Base-by-base conservation (phyloP, 441 rosid species). In the Mallotus japonicus region DNA sequence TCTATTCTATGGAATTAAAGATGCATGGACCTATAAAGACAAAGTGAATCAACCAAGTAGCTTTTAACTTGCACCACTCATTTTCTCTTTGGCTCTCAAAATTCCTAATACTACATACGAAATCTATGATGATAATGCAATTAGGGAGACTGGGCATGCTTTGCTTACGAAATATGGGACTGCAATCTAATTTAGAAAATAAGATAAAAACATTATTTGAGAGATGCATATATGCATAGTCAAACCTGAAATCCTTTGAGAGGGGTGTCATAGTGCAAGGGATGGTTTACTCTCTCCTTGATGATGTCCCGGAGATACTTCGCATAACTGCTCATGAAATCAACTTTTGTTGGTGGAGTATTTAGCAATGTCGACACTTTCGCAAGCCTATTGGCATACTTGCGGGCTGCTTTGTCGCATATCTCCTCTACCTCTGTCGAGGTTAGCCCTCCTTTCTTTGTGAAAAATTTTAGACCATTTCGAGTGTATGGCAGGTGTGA, bases 401-500 rank as follows among this genome's bases (percentile, higher is more conserved):
- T 94, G 0, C 80, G 75, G 0, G 95, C 95, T 7, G 99, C 99
- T 75, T 74, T 75, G 70, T 77, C 88, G 47, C 97, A 94, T 53
- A 94, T 87, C 73, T 90, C 87, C 86, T 88, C 99, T 77, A 94
- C 97, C 76, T 90, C 92, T 5, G 85, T 76, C 12, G 97, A 92
- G 5, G 95, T 90, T 70, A 94, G 73, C 53, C 99, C 99, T 22
- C 99, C 99, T 76, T 68, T 89, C 85, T 84, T 90, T 0, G 99
- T 94, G 79, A 94, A 94, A 74, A 92, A 90, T 76, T 94, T 94
- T 46, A 92, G 84, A 7, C 99, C 99, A 40, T 94, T 94, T 13
- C 97, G 82, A 44, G 99, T 90, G 79, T 92, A 90, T 11, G 99
- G 97, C 72, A 92, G 85, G 85, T 94, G 99, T 69, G 99, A 94